Evolutionary conservation across 331 rosid species (phyloP), one percentile per base, ranked within the genome.

Genomic region (Saraca asoca): DNA sequence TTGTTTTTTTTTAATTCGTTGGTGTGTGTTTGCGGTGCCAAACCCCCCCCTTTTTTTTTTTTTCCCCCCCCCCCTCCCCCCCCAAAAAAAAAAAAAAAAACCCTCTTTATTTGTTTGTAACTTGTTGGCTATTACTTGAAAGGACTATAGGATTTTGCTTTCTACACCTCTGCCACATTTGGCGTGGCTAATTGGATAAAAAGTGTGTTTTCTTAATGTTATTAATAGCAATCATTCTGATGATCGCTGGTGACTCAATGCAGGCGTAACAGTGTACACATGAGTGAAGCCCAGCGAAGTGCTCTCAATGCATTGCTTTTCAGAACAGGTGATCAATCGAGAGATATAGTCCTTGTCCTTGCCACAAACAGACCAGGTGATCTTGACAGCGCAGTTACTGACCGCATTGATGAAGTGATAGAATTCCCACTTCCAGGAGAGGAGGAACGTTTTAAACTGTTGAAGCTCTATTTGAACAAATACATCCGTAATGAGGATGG

Each of bases 291-390:
- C 63, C 96, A 95, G 59, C 81, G 99, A 19, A 95, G 99, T 81
- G 99, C 99, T 70, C 85, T 95, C 49, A 95, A 95, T 57, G 99
- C 99, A 20, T 74, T 94, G 83, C 97, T 90, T 35, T 95, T 90
- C 77, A 89, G 99, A 76, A 90, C 99, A 0, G 99, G 99, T 45
- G 96, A 95, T 52, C 99, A 95, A 62, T 95, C 99, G n/a, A 83
- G 97, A 76, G 99, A 95, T 87, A 82, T 83, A 14, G 97, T 94
- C 58, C 89, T 94, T 16, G 97, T 94, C 62, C 96, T 95, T 42
- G 99, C 99, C 46, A 95, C 97, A n/a, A 90, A 95, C 85, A 85
- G 97, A 74, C 99, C 97, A 0, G 87, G 93, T 14, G 96, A 94
- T 72, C 99, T 94, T 20, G 99, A 94, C 59, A 80, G 85, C 24